Conservation (phyloP, 768 basidiomycete genomes). For the Termitomyces bulborhizus region DNA sequence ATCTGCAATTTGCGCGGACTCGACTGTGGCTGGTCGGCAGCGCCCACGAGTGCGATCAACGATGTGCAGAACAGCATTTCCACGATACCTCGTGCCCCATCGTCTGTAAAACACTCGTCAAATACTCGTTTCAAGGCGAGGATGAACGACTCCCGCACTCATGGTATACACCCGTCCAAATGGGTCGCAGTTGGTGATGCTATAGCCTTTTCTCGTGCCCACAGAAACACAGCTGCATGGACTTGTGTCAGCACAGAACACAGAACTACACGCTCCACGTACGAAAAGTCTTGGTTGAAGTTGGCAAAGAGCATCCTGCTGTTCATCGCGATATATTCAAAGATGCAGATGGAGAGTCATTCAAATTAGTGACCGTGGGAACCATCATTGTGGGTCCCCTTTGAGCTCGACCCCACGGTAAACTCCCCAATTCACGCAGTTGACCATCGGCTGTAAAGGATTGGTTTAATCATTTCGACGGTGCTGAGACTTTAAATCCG, state of each 20-base stretch:
- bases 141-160: slow-evolving; percentile 41
- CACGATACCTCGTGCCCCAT: slow-evolving; percentile 92
- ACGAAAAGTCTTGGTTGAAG: slow-evolving; percentile 99
- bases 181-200: slow-evolving; percentile 66
- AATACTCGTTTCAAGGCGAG: too few relatives aligned
- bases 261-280: slow-evolving; percentile 18
- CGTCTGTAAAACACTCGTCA: slow-evolving; percentile 41
- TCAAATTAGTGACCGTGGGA: too few relatives aligned
- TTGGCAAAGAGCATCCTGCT: slow-evolving; percentile 73
- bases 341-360: too few relatives aligned
- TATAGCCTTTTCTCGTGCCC: slow-evolving; percentile 92
- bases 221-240: slow-evolving; percentile 77
- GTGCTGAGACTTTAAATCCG: too few relatives aligned
- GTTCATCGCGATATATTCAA: slow-evolving; percentile 21
- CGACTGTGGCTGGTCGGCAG: slow-evolving; percentile 45
- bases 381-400: too few relatives aligned
- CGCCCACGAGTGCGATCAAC: slow-evolving; percentile 93
- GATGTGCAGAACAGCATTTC: slow-evolving; percentile 99
- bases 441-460: too few relatives aligned
- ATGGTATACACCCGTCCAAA: slow-evolving; percentile 94
- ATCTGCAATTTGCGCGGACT: slow-evolving; percentile 95
- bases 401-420: too few relatives aligned
- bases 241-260: background rate
- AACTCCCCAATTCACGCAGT: too few relatives aligned
- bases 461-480: too few relatives aligned